Evolutionary conservation across 2,329 filamentous ascomycete genomes (phyloP).

Genomic region (Colletotrichum musae): DNA sequence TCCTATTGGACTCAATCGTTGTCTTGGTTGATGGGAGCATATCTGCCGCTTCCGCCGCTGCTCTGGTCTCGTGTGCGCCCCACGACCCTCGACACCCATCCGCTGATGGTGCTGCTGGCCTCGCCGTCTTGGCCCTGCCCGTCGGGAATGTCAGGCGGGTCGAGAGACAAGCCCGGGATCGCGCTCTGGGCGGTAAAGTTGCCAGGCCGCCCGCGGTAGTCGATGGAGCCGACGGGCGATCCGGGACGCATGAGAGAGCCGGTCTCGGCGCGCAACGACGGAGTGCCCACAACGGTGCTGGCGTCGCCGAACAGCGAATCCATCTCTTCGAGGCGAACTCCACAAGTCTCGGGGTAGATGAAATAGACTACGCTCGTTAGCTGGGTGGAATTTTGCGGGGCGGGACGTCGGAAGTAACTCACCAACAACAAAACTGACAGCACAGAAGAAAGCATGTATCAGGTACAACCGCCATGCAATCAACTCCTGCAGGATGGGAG

Average conservation of each 20-base stretch:
- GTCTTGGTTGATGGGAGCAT: slow-evolving; percentile 59
- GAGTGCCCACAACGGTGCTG: slow-evolving; percentile 84
- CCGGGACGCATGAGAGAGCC: slow-evolving; percentile 84
- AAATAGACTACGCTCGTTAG: slow-evolving; percentile 82
- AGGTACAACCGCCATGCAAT: slow-evolving; percentile 97
- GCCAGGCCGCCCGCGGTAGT: slow-evolving; percentile 71
- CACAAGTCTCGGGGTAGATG: slow-evolving; percentile 96
- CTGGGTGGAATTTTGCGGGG: slow-evolving; percentile 22
- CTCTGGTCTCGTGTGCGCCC: slow-evolving; percentile 56
- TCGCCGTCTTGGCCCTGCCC: slow-evolving; percentile 59
- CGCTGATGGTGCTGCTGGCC: slow-evolving; percentile 60
- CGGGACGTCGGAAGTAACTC: slow-evolving; percentile 58
- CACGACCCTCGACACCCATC: slow-evolving; percentile 63
- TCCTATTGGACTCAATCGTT: slow-evolving; percentile 44
- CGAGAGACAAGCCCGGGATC: slow-evolving; percentile 86
- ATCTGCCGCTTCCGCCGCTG: slow-evolving; percentile 51
- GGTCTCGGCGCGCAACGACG: slow-evolving; percentile 79
- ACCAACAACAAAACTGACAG: slow-evolving; percentile 96
- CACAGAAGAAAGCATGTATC: slow-evolving; percentile 97
- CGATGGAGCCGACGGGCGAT: slow-evolving; percentile 85
- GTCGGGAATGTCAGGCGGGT: slow-evolving; percentile 76
- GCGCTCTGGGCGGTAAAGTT: slow-evolving; percentile 73
- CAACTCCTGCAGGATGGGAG: slow-evolving; percentile 89
- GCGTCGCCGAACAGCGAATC: slow-evolving; percentile 94
- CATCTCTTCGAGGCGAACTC: slow-evolving; percentile 97